phyloP scores from a whole-genome alignment of 73 alveolate species.

The Tetrahymena thermophila region DNA sequence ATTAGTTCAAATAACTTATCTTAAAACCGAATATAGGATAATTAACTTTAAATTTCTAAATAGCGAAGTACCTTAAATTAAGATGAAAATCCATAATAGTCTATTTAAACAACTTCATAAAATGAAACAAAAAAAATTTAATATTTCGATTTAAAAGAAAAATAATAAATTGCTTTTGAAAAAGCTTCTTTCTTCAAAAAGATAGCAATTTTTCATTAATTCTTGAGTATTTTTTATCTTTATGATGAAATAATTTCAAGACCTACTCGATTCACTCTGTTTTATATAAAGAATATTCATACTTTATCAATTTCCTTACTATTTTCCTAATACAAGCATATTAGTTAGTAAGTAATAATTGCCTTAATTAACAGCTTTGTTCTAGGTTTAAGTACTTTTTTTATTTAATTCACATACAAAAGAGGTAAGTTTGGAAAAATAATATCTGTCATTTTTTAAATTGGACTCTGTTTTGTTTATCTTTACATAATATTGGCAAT shows the following conservation, averaged over 20 bases:
- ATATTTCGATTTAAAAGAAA: background rate
- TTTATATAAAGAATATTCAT: background rate
- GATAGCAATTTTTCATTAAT: background rate
- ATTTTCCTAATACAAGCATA: too few species aligned
- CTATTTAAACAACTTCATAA: background rate
- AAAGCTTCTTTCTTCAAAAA: background rate
- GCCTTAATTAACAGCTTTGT: background rate
- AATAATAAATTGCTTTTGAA: too few species aligned
- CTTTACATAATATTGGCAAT: background rate
- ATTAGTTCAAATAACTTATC: background rate
- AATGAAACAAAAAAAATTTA: too few species aligned
- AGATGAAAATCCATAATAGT: too few species aligned
- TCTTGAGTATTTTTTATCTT: background rate
- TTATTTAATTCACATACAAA: background rate
- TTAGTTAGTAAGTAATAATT: too few species aligned
- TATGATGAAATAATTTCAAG: background rate
- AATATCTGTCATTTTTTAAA: background rate
- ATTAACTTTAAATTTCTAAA: too few species aligned
- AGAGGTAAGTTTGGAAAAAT: background rate
- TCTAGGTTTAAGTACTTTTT: background rate
- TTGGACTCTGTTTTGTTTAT: too few species aligned
- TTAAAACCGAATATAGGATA: too few species aligned
- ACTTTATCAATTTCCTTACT: background rate
- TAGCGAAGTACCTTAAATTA: too few species aligned
- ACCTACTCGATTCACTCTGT: background rate